Evolutionary conservation across 164 flowering plant species (phyloP).

Genomic region (Vitis cinerea): DNA sequence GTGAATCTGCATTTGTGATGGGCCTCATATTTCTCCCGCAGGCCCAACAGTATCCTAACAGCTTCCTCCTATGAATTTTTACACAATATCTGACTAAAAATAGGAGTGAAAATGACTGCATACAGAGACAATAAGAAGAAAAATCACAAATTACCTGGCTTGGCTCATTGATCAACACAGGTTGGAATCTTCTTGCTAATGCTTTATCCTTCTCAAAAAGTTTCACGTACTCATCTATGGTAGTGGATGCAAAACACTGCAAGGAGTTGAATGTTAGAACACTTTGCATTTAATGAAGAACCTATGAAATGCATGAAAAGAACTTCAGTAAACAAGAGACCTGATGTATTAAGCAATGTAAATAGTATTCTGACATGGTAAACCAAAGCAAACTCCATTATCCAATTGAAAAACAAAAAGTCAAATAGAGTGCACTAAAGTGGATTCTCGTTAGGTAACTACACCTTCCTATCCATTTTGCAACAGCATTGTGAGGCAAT

Average conservation of each 20-base stretch:
- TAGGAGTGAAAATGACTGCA: not conserved
- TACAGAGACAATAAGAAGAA: not conserved
- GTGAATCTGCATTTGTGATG: slow-evolving; percentile 78
- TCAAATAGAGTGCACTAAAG: too few species aligned
- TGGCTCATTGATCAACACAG: slow-evolving; percentile 73
- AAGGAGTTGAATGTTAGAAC: slow-evolving; percentile 15
- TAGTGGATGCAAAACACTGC: slow-evolving; percentile 90
- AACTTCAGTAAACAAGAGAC: not conserved
- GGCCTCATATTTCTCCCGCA: slow-evolving; percentile 74
- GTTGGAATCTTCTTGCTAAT: slow-evolving; percentile 81
- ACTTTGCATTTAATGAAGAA: not conserved
- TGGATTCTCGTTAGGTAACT: too few species aligned
- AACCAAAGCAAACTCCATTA: too few species aligned
- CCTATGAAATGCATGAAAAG: not conserved
- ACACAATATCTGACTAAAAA: slow-evolving; percentile 1
- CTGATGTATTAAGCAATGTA: too few species aligned
- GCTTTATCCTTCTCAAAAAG: slow-evolving; percentile 88
- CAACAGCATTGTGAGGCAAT: too few species aligned
- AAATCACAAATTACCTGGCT: slow-evolving; percentile 50
- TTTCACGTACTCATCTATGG: slow-evolving; percentile 61
- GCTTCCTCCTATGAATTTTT: slow-evolving; percentile 66
- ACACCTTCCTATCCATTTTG: too few species aligned
- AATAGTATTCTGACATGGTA: too few species aligned
- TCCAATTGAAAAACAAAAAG: too few species aligned
- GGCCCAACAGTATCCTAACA: slow-evolving; percentile 64